Conservation (phyloP, 75 land plant species). For the Isoetes taiwanensis region DNA sequence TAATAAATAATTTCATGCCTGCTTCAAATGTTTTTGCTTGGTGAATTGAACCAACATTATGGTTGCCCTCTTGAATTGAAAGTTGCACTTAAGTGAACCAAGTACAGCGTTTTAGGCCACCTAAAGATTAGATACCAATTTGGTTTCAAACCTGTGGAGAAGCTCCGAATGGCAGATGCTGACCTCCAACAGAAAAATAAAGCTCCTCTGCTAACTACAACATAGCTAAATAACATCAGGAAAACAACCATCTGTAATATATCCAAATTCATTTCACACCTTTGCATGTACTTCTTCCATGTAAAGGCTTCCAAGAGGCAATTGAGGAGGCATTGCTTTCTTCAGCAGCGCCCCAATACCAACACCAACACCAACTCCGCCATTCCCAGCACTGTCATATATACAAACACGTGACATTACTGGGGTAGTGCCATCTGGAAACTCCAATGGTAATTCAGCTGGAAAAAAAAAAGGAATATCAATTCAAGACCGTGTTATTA, state of each 20-base stretch:
- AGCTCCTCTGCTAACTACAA: conserved; percentile 79
- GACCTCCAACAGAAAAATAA: conserved; percentile 69
- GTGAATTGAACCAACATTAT: no score
- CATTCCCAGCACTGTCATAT: conserved; percentile 65
- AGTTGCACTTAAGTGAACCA: no score
- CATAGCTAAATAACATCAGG: not conserved
- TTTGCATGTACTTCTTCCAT: conserved; percentile 97
- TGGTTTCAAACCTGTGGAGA: conserved; percentile 71
- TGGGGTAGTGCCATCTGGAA: conserved; percentile 95
- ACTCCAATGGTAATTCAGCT: conserved; percentile 86
- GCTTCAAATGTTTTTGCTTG: no score
- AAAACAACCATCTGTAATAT: not conserved
- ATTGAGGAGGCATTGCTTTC: conserved; percentile 65
- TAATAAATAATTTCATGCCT: no score
- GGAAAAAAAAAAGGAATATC: conserved; percentile 7
- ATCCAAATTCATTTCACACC: conserved; percentile 22
- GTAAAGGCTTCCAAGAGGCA: conserved; percentile 67
- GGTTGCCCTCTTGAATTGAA: no score
- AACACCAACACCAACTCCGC: conserved; percentile 52
- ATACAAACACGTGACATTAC: conserved; percentile 81
- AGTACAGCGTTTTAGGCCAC: no score
- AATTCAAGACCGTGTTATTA: not conserved
- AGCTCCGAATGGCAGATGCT: conserved; percentile 83
- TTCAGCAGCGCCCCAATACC: conserved; percentile 44
- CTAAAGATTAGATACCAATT: no score